Evolutionary conservation across 164 flowering plant species (phyloP).

Genomic region (Dillenia suffruticosa): DNA sequence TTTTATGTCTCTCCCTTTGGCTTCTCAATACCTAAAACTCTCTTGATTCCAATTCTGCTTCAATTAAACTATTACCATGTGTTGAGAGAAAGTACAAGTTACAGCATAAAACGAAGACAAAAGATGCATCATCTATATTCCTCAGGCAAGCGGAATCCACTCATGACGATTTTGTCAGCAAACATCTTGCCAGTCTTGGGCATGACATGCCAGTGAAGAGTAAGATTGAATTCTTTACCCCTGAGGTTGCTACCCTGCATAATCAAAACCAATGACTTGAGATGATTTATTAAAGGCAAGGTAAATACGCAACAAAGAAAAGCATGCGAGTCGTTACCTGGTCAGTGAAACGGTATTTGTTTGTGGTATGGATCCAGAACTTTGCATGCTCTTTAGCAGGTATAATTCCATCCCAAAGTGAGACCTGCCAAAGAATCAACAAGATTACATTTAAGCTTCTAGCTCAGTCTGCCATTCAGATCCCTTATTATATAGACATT

Average conservation of each 20-base stretch:
- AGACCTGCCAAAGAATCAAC: slow-evolving; percentile 18
- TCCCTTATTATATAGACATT: too few relatives aligned
- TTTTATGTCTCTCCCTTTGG: too few relatives aligned
- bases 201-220: slow-evolving; percentile 97
- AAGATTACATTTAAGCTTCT: too few relatives aligned
- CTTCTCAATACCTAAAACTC: too few relatives aligned
- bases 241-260: slow-evolving; percentile 75
- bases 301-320: neutral
- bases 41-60: too few relatives aligned
- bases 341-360: slow-evolving; percentile 57
- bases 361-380: slow-evolving; percentile 42
- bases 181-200: slow-evolving; percentile 98
- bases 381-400: slow-evolving; percentile 79
- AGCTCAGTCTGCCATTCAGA: too few relatives aligned
- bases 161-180: slow-evolving; percentile 74
- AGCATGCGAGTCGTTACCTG: slow-evolving; percentile 37
- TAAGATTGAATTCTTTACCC: slow-evolving; percentile 74
- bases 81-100: too few relatives aligned
- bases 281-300: neutral
- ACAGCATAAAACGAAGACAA: too few relatives aligned
- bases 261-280: neutral
- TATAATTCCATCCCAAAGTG: slow-evolving; percentile 75
- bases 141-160: slow-evolving; percentile 70
- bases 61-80: too few relatives aligned
- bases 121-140: slow-evolving; percentile 50